Evolutionary conservation across 139 green algal species (phyloP), one percentile per base, ranked within the genome.

Genomic region (Chlamydomonas asymmetrica): DNA sequence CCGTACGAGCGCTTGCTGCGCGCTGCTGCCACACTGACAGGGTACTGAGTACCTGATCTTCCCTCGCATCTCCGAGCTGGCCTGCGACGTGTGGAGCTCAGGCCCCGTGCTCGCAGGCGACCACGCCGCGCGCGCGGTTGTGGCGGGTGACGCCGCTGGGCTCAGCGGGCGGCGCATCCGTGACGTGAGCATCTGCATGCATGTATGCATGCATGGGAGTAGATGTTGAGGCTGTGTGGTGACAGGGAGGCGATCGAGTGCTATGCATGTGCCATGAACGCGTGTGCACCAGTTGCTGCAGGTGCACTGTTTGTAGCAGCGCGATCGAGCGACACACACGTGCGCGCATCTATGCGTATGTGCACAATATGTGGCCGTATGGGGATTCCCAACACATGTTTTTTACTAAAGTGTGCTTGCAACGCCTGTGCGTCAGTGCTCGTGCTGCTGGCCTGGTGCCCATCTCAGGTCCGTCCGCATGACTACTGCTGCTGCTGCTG

Each of bases 11-110:
- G 45, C 45, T 10, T 52, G 45, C 45, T 16, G 13, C 22, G 8
- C 16, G 8, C 54, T 63, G 54, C 20, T 34, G 16, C 38, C 34
- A 22, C 37, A 35, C 43, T 37, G 18, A 10, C 66, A 81, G 75
- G 66, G 66, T 16, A 18, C 40, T 0, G 70, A 78, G 72, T 84
- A 84, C 66, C 71, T 71, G 9, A 50, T 84, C 16, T 75, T 81
- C 39, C 79, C 79, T 1, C 73, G 79, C 16, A 84, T 84, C 41
- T 62, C 80, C 60, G 37, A 27, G 13, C 71, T 74, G 31, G 20
- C 54, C 5, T 81, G 75, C 18, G 75, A 74, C 45, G 75, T 81
- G 60, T 81, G 59, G 49, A 48, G 65, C 32, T 38, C 50, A 13
- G 62, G 62, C 8, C 62, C 62, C 62, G 59, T 65, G 59, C 29